Percentiles rank a stretch among this genome's conserved stretches.
Conservation (phyloP, 1,139 yeast species). For the Lodderomyces jiufengensis region DNA sequence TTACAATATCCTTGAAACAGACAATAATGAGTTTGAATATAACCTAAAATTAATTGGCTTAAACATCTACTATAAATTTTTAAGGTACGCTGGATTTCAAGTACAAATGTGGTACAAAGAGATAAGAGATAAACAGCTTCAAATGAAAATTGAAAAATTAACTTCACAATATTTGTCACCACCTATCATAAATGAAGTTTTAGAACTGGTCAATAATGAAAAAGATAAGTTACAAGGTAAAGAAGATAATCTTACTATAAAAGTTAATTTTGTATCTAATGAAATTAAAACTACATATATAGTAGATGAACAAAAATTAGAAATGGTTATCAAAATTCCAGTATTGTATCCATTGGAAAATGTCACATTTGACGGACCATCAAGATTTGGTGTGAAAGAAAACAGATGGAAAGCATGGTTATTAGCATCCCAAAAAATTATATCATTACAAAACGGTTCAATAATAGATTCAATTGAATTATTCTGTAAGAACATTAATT, state of each 20-base stretch:
- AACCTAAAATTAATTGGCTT: constrained; percentile 36
- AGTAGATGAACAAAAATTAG: constrained; percentile 87
- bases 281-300: constrained; percentile 73
- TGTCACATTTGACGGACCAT: constrained; percentile 66
- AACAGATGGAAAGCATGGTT: constrained; percentile 96
- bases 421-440: constrained; percentile 80
- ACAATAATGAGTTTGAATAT: constrained; percentile 18
- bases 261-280: constrained; percentile 56
- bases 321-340: constrained; percentile 55
- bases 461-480: constrained; percentile 78
- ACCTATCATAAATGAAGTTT: constrained; percentile 53
- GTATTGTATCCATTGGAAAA: constrained; percentile 29
- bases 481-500: constrained; percentile 72
- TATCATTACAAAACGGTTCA: constrained; percentile 72
- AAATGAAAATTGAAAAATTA: constrained; percentile 57
- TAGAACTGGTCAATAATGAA: constrained; percentile 47
- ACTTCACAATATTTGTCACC: constrained; percentile 65
- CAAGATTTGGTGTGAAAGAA: constrained; percentile 85
- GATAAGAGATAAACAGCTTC: constrained; percentile 54
- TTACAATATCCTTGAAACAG: constrained; percentile 21
- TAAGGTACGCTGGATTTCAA: constrained; percentile 61
- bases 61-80: constrained; percentile 55
- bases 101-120: constrained; percentile 72
- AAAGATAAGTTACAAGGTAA: constrained; percentile 35
- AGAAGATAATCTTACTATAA: constrained; percentile 55